These are phyloP conservation scores for Agrocybe chaxingu DNA, from an alignment of 768 basidiomycete genomes.

Conservation along the genomic window DNA sequence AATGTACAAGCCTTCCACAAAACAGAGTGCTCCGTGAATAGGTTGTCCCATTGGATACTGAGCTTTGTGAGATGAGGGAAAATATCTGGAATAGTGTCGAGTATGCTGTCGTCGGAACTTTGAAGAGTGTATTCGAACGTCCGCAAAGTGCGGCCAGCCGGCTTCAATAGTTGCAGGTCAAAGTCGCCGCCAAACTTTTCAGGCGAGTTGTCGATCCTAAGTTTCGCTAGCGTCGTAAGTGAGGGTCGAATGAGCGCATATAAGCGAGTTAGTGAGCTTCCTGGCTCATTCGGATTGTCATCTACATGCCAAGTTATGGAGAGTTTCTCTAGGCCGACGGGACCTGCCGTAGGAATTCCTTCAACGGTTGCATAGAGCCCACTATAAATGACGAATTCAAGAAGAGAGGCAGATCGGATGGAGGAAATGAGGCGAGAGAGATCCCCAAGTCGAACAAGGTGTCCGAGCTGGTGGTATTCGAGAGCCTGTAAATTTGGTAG, in stretches of 20 bases:
- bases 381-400: background rate
- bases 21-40: background rate
- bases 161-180: conserved; percentile 2
- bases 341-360: conserved; percentile 1
- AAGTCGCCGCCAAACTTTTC: background rate
- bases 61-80: conserved; percentile 5
- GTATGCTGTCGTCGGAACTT: background rate
- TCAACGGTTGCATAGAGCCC: background rate
- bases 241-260: conserved; percentile 7
- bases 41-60: background rate
- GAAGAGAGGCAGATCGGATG: conserved; percentile 5
- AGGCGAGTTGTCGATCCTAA: background rate
- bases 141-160: conserved; percentile 4
- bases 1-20: conserved; percentile 7
- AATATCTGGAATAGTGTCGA: conserved; percentile 3
- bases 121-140: conserved; percentile 4
- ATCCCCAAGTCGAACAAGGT: background rate
- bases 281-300: background rate
- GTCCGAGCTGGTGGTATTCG: background rate
- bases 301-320: conserved; percentile 1
- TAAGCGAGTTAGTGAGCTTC: background rate
- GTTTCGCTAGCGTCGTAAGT: conserved; percentile 3
- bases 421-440: conserved; percentile 3
- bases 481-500: conserved; percentile 7
- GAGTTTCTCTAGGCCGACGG: conserved; percentile 5